Evolutionary conservation across 1,139 yeast species (phyloP), one percentile per base, ranked within the genome.

Genomic region (Blastobotrys elegans): DNA sequence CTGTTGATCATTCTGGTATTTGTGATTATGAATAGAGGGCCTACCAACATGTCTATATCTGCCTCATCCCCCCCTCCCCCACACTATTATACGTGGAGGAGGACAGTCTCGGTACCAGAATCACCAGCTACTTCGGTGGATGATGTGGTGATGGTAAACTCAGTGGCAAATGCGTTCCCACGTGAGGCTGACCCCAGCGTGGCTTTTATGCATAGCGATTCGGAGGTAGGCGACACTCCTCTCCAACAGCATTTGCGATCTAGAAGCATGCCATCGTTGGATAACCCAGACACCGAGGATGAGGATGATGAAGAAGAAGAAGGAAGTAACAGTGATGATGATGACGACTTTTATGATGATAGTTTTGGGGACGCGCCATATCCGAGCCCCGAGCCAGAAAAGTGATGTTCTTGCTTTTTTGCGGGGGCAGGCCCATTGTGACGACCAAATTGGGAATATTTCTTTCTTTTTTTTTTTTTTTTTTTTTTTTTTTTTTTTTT

Each of bases 1-100:
- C 69, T 82, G 24, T 56, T 77, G 24, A 70, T 79, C 20, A 61
- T 84, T 20, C 60, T 84, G 40, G 68, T 73, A 0, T 84, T 83
- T 61, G 80, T 84, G 10, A 67, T 83, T 2, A 59, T 82, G 5
- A 80, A 89, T 0, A 69, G 86, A 46, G 87, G 84, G 7, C 54
- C 58, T 2, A 27, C n/a, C 10, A 27, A 17, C 27, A 17, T 11
- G 27, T n/a, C n/a, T n/a, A n/a, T n/a, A n/a, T n/a, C n/a, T n/a
- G 30, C 14, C 2, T 30, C 40, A 6, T 27, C 21, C 11, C 27
- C 43, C 17, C 31, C 40, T 21, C 17, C 6, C 6, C 6, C 6
- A 4, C 21, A 22, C n/a, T 2, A 24, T 37, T 2, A 22, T 18
- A n/a, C 30, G 11, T 14, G 20, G 21, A 21, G 20, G 6, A 21